Evolutionary conservation across 164 flowering plant species (phyloP).

Genomic region (Piper betle): DNA sequence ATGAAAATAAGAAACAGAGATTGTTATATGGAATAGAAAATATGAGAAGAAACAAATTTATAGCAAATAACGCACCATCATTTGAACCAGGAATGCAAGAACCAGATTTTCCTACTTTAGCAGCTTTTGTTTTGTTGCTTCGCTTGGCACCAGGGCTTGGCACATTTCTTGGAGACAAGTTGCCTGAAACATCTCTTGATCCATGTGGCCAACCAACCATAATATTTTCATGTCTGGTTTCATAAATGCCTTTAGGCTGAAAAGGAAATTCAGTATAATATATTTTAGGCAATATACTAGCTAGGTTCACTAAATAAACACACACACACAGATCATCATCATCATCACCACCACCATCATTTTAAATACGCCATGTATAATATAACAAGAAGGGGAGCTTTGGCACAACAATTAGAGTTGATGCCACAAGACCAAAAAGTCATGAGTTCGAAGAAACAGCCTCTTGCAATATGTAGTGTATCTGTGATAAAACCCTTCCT

Average conservation of each 20-base stretch:
- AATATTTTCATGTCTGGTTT: conserved; percentile 4
- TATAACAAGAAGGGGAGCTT: too few relatives aligned
- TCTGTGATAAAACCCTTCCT: too few relatives aligned
- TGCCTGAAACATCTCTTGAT: conserved; percentile 5
- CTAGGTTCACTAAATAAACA: neutral
- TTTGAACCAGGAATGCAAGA: conserved; percentile 15
- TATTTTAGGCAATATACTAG: neutral
- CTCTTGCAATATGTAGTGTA: too few relatives aligned
- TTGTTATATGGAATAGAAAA: neutral
- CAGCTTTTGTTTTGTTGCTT: conserved; percentile 17
- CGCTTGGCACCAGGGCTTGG: conserved; percentile 12
- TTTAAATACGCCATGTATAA: too few relatives aligned
- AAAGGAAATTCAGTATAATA: neutral
- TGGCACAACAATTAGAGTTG: too few relatives aligned
- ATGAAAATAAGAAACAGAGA: neutral
- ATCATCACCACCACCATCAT: too few relatives aligned
- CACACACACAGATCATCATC: neutral
- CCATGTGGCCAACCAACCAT: conserved; percentile 8
- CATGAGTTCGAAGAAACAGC: too few relatives aligned
- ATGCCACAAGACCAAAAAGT: too few relatives aligned
- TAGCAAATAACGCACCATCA: conserved; percentile 17
- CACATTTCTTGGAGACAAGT: neutral
- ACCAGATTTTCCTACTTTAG: conserved; percentile 17
- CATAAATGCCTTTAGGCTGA: conserved; percentile 9
- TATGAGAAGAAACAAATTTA: neutral